A percentile compares a stretch with the other conserved stretches of the same genome.
phyloP scores from a whole-genome alignment of 1,139 yeast species.

The Sugiyamaella neomexicana region DNA sequence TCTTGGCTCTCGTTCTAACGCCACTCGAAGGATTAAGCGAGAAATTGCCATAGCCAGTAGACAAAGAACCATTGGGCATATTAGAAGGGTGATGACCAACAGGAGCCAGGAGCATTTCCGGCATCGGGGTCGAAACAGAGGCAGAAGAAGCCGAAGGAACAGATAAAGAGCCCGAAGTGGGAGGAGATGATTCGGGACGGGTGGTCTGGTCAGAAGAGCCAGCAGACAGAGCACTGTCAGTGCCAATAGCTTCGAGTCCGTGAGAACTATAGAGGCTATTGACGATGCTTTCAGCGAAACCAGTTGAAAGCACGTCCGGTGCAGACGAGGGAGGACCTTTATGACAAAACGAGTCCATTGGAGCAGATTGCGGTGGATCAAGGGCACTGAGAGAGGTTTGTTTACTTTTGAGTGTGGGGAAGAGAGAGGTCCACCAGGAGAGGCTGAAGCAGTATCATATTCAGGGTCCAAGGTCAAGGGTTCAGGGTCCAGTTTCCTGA shows the following conservation, averaged over 20 bases:
- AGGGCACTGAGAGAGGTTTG: background rate
- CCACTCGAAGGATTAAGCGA: no score
- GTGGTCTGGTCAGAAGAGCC: background rate
- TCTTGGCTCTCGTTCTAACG: no score
- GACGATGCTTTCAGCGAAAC: conserved; percentile 16
- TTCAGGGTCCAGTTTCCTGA: background rate
- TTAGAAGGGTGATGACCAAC: background rate
- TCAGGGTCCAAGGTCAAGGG: no score
- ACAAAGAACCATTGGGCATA: background rate
- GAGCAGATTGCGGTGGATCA: background rate
- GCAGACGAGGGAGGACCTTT: background rate
- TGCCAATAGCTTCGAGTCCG: background rate
- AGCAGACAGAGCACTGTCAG: background rate
- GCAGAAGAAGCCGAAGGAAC: background rate
- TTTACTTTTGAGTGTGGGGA: conserved; percentile 6
- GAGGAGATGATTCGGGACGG: background rate
- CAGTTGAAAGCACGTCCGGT: conserved; percentile 3
- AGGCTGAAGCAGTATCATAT: background rate
- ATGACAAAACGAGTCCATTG: background rate
- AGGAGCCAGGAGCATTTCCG: background rate
- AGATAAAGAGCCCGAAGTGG: background rate
- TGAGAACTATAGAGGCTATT: conserved; percentile 11
- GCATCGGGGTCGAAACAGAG: background rate
- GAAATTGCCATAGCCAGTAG: background rate
- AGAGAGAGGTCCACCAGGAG: background rate